A percentile compares a stretch with the other conserved stretches of the same genome.
Conservation (phyloP, 805 yeast genomes). For the Yarrowia hollandica region DNA sequence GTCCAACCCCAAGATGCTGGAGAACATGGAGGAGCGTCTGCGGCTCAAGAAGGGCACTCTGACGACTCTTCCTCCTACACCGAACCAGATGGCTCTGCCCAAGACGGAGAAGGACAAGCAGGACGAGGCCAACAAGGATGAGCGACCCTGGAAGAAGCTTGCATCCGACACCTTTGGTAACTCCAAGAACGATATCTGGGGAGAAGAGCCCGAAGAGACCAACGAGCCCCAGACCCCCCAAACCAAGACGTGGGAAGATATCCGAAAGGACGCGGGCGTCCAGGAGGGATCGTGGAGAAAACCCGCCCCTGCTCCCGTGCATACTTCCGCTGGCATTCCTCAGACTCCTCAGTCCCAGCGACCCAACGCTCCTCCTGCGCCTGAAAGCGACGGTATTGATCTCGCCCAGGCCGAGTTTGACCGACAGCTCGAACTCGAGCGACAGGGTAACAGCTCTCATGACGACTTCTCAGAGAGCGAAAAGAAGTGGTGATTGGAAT, state of each 20-base stretch:
- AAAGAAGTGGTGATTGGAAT: constrained; percentile 34
- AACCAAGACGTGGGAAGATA: constrained; percentile 16
- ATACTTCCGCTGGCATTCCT: neutral
- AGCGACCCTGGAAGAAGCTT: constrained; percentile 15
- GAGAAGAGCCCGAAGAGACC: neutral
- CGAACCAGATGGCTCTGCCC: neutral
- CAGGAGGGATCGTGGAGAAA: neutral
- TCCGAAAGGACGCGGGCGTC: constrained; percentile 8
- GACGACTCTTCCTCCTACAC: neutral
- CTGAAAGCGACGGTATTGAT: neutral
- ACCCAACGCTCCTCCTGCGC: neutral
- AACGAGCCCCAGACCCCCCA: neutral
- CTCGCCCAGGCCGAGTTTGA: constrained; percentile 34
- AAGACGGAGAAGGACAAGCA: neutral
- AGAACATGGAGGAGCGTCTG: constrained; percentile 20
- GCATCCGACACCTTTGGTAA: neutral
- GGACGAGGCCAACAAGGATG: constrained; percentile 2
- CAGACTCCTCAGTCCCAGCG: constrained; percentile 3
- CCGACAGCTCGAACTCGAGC: constrained; percentile 34
- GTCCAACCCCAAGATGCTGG: constrained; percentile 26
- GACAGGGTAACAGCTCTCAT: constrained; percentile 33
- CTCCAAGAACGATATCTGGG: constrained; percentile 13
- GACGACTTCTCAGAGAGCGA: constrained; percentile 37
- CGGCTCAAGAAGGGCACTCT: constrained; percentile 18
- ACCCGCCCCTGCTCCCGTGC: neutral